These are phyloP conservation scores for Ceratocystis colombiana DNA, from an alignment of 2,329 filamentous ascomycete species.

Conservation along the genomic window DNA sequence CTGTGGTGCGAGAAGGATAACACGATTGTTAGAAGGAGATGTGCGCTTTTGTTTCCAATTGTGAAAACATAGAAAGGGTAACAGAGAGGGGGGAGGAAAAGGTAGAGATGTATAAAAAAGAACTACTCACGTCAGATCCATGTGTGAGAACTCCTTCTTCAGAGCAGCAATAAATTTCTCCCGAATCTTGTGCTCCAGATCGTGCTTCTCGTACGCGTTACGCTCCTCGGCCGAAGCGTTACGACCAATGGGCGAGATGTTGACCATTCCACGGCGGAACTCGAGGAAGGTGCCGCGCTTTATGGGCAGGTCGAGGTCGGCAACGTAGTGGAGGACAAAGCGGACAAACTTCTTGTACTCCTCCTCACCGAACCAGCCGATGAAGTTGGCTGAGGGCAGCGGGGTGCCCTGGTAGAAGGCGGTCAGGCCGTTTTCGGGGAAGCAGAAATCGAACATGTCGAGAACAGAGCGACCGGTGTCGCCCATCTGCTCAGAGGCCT, in stretches of 20 bases:
- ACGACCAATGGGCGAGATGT: slow-evolving; percentile 71
- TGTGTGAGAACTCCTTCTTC: slow-evolving; percentile 69
- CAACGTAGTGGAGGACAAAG: slow-evolving; percentile 72
- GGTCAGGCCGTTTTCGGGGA: slow-evolving; percentile 90
- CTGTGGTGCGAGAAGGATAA: slow-evolving; percentile 35
- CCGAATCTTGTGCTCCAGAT: slow-evolving; percentile 66
- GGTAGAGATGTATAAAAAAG: slow-evolving; percentile 6
- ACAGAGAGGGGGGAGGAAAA: slow-evolving; percentile 21
- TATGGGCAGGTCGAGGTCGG: slow-evolving; percentile 71
- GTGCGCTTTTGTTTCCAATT: background rate
- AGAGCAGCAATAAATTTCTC: slow-evolving; percentile 65
- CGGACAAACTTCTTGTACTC: slow-evolving; percentile 67
- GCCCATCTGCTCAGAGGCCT: slow-evolving; percentile 95
- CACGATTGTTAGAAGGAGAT: background rate
- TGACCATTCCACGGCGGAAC: slow-evolving; percentile 88
- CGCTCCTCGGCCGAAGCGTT: slow-evolving; percentile 77
- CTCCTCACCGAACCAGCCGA: slow-evolving; percentile 77
- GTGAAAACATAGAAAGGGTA: slow-evolving; percentile 4
- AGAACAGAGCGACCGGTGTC: slow-evolving; percentile 57
- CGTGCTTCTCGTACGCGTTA: slow-evolving; percentile 70
- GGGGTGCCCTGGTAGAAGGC: slow-evolving; percentile 73
- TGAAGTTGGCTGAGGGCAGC: slow-evolving; percentile 75
- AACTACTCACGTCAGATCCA: slow-evolving; percentile 65
- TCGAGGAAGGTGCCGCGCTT: slow-evolving; percentile 80
- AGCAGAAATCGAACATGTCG: slow-evolving; percentile 91